Conservation (phyloP, 1,139 yeast genomes). For the Protomyces inouyei region DNA sequence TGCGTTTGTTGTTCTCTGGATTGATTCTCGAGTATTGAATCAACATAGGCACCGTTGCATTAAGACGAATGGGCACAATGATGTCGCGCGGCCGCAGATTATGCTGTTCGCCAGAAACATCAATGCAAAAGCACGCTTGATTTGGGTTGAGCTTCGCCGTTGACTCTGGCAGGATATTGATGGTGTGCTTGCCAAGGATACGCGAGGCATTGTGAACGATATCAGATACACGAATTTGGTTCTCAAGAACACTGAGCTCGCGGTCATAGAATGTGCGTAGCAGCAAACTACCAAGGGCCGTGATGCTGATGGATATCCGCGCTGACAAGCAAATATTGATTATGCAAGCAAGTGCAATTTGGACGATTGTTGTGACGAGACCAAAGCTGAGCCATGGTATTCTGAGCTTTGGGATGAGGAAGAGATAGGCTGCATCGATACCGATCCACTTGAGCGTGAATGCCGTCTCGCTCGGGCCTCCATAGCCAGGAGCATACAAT, state of each 20-base stretch:
- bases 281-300: conserved; percentile 46
- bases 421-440: conserved; percentile 65
- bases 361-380: conserved; percentile 40
- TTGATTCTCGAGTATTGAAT: conserved; percentile 63
- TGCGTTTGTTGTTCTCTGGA: conserved; percentile 51
- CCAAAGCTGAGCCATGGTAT: conserved; percentile 66
- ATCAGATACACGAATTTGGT: conserved; percentile 42
- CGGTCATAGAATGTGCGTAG: conserved; percentile 52
- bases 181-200: conserved; percentile 77
- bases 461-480: conserved; percentile 43
- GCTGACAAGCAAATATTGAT: conserved; percentile 44
- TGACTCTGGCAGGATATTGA: conserved; percentile 86
- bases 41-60: conserved; percentile 69
- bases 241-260: conserved; percentile 67
- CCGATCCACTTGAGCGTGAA: conserved; percentile 67
- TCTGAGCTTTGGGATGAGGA: conserved; percentile 65
- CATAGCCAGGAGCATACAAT: conserved; percentile 41
- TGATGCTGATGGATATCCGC: conserved; percentile 45
- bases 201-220: conserved; percentile 63
- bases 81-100: conserved; percentile 34
- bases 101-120: conserved; percentile 32
- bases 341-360: conserved; percentile 40
- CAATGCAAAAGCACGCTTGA: conserved; percentile 59
- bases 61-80: conserved; percentile 68
- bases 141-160: conserved; percentile 80